These are phyloP conservation scores for Ceratocystis colombiana DNA, from an alignment of 2,329 filamentous ascomycete species.

Conservation along the genomic window DNA sequence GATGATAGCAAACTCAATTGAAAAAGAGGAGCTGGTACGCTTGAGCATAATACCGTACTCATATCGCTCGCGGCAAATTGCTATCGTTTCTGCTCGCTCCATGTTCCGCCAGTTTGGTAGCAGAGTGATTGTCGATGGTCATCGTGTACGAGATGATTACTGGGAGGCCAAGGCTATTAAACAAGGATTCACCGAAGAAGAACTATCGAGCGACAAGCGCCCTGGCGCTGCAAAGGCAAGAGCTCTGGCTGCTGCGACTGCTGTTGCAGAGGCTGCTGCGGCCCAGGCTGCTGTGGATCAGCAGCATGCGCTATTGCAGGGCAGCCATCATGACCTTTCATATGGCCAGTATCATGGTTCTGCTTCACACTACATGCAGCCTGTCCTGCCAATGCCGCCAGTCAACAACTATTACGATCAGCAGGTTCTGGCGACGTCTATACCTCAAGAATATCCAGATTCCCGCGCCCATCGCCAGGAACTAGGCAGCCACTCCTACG, in stretches of 20 bases:
- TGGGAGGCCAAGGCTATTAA: slow-evolving; percentile 97
- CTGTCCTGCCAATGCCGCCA: slow-evolving; percentile 57
- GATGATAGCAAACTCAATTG: slow-evolving; percentile 89
- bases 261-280: slow-evolving; percentile 45
- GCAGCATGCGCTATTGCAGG: slow-evolving; percentile 48
- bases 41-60: slow-evolving; percentile 96
- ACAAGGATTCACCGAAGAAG: slow-evolving; percentile 95
- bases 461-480: slow-evolving; percentile 54
- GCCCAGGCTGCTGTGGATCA: slow-evolving; percentile 19
- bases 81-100: slow-evolving; percentile 90
- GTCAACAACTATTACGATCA: slow-evolving; percentile 35
- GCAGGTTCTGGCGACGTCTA: slow-evolving; percentile 49
- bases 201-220: slow-evolving; percentile 89
- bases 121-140: slow-evolving; percentile 78
- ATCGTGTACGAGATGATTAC: slow-evolving; percentile 91
- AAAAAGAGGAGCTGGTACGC: slow-evolving; percentile 91
- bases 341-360: slow-evolving; percentile 68
- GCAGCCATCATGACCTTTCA: slow-evolving; percentile 74
- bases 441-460: slow-evolving; percentile 61
- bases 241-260: slow-evolving; percentile 52
- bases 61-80: slow-evolving; percentile 95
- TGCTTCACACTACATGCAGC: slow-evolving; percentile 59
- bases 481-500: slow-evolving; percentile 76
- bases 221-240: slow-evolving; percentile 83
- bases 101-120: slow-evolving; percentile 99